Evolutionary conservation across 2,329 filamentous ascomycete species (phyloP).

Genomic region (Penicillium digitatum): DNA sequence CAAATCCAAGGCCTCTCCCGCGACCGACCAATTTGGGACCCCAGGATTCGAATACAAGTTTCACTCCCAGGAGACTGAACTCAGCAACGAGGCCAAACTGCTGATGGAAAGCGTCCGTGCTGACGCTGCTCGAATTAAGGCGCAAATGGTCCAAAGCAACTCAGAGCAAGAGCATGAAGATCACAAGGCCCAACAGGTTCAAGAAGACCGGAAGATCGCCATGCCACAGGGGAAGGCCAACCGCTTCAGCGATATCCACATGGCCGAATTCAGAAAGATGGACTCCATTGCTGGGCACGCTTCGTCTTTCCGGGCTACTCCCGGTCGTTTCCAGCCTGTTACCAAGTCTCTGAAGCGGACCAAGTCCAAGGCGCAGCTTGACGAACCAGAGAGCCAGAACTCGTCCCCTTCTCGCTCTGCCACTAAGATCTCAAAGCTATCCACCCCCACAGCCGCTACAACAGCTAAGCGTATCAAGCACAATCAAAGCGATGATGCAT

Average conservation of each 20-base stretch:
- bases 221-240: constrained; percentile 71
- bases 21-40: constrained; percentile 38
- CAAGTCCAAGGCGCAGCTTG: constrained; percentile 61
- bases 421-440: constrained; percentile 26
- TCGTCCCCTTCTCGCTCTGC: constrained; percentile 38
- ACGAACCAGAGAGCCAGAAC: constrained; percentile 52
- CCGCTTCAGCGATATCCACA: constrained; percentile 80
- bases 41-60: constrained; percentile 48
- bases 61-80: constrained; percentile 41
- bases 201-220: constrained; percentile 66
- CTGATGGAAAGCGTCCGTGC: constrained; percentile 65
- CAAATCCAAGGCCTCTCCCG: constrained; percentile 36
- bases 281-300: constrained; percentile 87
- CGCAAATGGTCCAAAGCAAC: constrained; percentile 60
- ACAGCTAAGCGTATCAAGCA: constrained; percentile 69
- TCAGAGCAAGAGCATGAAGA: constrained; percentile 53
- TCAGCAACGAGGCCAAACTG: constrained; percentile 51
- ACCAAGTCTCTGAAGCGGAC: constrained; percentile 49
- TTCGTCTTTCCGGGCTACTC: constrained; percentile 61
- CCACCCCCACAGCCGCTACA: constrained; percentile 33
- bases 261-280: constrained; percentile 94
- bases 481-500: constrained; percentile 64
- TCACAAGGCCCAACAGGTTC: constrained; percentile 41
- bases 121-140: constrained; percentile 68
- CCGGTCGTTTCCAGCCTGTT: constrained; percentile 42